phyloP scores from a whole-genome alignment of 192 early-diverging fungal species.

The Bifiguratus adelaidae region DNA sequence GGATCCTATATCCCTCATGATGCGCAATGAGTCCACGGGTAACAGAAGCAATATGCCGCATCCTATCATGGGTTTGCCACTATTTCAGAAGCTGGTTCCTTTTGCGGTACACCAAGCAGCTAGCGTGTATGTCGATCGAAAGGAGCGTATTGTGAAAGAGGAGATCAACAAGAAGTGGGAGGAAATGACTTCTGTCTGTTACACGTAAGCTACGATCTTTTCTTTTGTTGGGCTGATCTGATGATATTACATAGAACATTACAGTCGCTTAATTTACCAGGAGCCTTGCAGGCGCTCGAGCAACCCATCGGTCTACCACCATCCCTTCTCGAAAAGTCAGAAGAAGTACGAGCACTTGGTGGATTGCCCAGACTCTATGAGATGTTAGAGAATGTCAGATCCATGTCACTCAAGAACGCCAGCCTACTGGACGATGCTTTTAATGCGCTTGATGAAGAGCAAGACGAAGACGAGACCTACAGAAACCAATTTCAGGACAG shows the following conservation, averaged over 20 bases:
- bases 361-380: slow-evolving; percentile 52
- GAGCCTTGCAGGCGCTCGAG: slow-evolving; percentile 33
- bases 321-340: slow-evolving; percentile 52
- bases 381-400: slow-evolving; percentile 49
- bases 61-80: slow-evolving; percentile 48
- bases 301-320: slow-evolving; percentile 71
- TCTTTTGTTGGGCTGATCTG: neutral
- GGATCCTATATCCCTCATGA: slow-evolving; percentile 58
- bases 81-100: slow-evolving; percentile 79
- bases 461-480: slow-evolving; percentile 55
- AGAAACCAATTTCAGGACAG: slow-evolving; percentile 35
- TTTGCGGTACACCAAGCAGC: slow-evolving; percentile 87
- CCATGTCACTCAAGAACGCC: slow-evolving; percentile 34
- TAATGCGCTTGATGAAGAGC: slow-evolving; percentile 56
- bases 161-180: slow-evolving; percentile 51
- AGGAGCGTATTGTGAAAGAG: slow-evolving; percentile 64
- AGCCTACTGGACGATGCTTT: slow-evolving; percentile 58
- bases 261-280: slow-evolving; percentile 11
- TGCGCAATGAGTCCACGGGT: slow-evolving; percentile 28
- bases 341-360: slow-evolving; percentile 65
- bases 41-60: slow-evolving; percentile 18
- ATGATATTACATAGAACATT: slow-evolving; percentile 30
- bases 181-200: slow-evolving; percentile 31
- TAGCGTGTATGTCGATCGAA: slow-evolving; percentile 75
- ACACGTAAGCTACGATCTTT: neutral